A percentile compares a stretch with the other conserved stretches of the same genome.
Conservation (phyloP, 768 basidiomycete genomes). For the Leccinum imitatum region DNA sequence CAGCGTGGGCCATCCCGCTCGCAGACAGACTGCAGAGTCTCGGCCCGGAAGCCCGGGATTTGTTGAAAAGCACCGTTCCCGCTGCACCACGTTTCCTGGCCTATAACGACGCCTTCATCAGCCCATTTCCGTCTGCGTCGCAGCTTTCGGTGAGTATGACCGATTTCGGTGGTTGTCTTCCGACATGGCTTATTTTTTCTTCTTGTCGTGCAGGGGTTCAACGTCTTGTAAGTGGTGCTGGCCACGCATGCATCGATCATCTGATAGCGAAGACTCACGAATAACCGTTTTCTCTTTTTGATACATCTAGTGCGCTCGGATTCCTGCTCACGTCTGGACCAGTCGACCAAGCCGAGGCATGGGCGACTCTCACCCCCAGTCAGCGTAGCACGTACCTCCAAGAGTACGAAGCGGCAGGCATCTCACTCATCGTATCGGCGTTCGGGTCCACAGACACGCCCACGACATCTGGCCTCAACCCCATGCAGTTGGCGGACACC, state of each 20-base stretch:
- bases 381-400: constrained; percentile 42
- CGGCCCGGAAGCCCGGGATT: neutral
- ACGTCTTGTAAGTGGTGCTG: constrained; percentile 25
- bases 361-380: constrained; percentile 36
- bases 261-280: neutral
- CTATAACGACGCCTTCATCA: neutral
- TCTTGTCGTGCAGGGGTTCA: constrained; percentile 22
- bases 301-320: neutral
- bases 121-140: neutral
- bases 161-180: neutral
- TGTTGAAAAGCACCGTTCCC: neutral
- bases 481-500: constrained; percentile 14
- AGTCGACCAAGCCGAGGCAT: constrained; percentile 15
- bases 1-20: neutral
- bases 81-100: neutral
- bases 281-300: neutral
- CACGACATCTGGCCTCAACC: constrained; percentile 32
- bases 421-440: constrained; percentile 52
- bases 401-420: constrained; percentile 51
- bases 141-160: neutral
- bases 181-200: neutral
- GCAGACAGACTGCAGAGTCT: neutral
- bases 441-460: constrained; percentile 44
- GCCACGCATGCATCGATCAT: neutral
- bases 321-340: neutral